phyloP scores from a whole-genome alignment of 306 rosid species.

The Bauhinia variegata region DNA sequence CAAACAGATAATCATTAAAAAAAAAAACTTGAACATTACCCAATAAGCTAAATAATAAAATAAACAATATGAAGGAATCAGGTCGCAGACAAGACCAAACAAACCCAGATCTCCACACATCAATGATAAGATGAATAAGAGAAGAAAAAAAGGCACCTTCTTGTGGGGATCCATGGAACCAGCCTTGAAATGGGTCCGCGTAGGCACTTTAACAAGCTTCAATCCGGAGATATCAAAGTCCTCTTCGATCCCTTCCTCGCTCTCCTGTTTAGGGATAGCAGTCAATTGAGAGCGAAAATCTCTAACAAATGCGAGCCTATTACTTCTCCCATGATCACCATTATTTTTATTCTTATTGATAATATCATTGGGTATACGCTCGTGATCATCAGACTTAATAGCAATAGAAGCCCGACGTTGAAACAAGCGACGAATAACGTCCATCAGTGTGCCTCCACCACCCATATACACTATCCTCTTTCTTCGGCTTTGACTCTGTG shows the following conservation, averaged over 20 bases:
- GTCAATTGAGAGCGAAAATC: conserved; percentile 50
- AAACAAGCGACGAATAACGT: conserved; percentile 53
- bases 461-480: conserved; percentile 44
- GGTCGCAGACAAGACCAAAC: conserved; percentile 2
- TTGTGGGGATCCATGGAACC: conserved; percentile 51
- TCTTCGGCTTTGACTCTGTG: conserved; percentile 40
- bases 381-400: conserved; percentile 30
- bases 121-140: not conserved
- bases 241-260: not conserved
- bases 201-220: conserved; percentile 47
- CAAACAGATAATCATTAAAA: not conserved
- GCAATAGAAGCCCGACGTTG: conserved; percentile 40
- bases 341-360: not conserved
- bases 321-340: not conserved
- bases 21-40: conserved; percentile 1
- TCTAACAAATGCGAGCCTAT: conserved; percentile 34
- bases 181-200: conserved; percentile 20
- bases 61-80: not conserved
- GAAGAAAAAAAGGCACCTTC: conserved; percentile 36
- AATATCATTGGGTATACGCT: too few relatives aligned
- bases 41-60: not conserved
- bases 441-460: conserved; percentile 52
- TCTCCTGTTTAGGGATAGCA: conserved; percentile 29
- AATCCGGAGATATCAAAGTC: conserved; percentile 38
- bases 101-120: not conserved